Conservation (phyloP, 176 grass and related monocot genomes). For the Eleusine indica region DNA sequence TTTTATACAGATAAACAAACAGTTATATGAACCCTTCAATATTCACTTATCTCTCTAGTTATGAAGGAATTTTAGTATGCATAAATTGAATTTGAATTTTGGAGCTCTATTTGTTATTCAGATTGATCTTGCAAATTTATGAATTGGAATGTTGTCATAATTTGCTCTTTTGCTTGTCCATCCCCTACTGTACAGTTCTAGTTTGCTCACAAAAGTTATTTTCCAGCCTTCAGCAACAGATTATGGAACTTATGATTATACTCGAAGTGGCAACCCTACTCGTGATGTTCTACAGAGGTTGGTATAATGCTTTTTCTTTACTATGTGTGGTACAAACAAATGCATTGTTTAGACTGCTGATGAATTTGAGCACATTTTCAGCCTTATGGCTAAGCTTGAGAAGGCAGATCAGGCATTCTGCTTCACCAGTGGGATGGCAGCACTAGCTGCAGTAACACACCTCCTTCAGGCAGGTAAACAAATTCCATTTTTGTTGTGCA, state of each 20-base stretch:
- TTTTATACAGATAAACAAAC: not conserved
- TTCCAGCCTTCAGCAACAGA: slow-evolving; percentile 88
- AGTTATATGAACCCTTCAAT: not conserved
- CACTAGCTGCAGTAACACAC: slow-evolving; percentile 70
- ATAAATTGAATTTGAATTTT: not conserved
- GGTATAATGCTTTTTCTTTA: slow-evolving; percentile 21
- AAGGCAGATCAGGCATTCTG: slow-evolving; percentile 98
- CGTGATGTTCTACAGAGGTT: slow-evolving; percentile 97
- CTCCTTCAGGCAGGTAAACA: slow-evolving; percentile 71
- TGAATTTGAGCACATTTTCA: slow-evolving; percentile 43
- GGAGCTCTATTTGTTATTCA: slow-evolving; percentile 10
- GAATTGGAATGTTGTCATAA: slow-evolving; percentile 8
- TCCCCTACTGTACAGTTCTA: not conserved
- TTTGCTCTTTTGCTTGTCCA: not conserved
- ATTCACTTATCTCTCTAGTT: not conserved
- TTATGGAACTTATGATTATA: slow-evolving; percentile 91
- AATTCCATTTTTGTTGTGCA: slow-evolving; percentile 10
- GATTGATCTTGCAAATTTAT: slow-evolving; percentile 19
- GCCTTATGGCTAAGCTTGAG: slow-evolving; percentile 94
- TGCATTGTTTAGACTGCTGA: slow-evolving; percentile 32
- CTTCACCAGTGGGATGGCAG: slow-evolving; percentile 98
- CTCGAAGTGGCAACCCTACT: slow-evolving; percentile 95
- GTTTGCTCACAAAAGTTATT: slow-evolving; percentile 34
- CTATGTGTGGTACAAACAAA: slow-evolving; percentile 10
- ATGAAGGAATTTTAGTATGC: not conserved